These are phyloP conservation scores for Mycena alexandri DNA, from an alignment of 768 basidiomycete genomes.

Conservation along the genomic window DNA sequence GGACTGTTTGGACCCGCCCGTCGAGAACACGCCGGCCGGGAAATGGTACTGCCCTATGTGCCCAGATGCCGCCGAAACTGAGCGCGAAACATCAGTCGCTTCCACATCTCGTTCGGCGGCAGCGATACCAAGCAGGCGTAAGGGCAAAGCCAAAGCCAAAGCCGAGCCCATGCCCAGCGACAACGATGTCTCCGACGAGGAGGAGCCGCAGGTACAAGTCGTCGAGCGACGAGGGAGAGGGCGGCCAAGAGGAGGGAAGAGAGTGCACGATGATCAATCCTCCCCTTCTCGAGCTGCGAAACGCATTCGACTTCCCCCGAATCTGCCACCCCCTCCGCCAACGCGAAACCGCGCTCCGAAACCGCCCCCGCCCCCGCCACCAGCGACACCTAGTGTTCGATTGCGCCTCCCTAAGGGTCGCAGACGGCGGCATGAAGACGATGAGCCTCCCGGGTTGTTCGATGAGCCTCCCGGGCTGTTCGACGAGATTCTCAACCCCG, in stretches of 20 bases:
- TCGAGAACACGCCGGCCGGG: slow-evolving; percentile 79
- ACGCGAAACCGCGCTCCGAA: slow-evolving; percentile 56
- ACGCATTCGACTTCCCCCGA: slow-evolving; percentile 61
- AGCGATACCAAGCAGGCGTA: slow-evolving; percentile 44
- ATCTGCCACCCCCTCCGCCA: slow-evolving; percentile 38
- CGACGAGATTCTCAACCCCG: slow-evolving; percentile 80
- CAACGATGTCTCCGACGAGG: slow-evolving; percentile 50
- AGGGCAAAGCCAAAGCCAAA: slow-evolving; percentile 50
- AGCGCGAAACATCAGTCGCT: slow-evolving; percentile 54
- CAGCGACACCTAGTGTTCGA: slow-evolving; percentile 58
- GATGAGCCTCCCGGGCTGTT: slow-evolving; percentile 80
- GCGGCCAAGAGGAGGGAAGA: slow-evolving; percentile 43
- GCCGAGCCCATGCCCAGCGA: slow-evolving; percentile 43
- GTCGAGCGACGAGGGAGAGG: slow-evolving; percentile 30
- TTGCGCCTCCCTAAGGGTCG: slow-evolving; percentile 72
- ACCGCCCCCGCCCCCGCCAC: slow-evolving; percentile 48
- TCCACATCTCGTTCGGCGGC: slow-evolving; percentile 53
- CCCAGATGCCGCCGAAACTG: slow-evolving; percentile 43
- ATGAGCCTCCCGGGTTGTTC: slow-evolving; percentile 66
- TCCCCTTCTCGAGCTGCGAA: slow-evolving; percentile 52
- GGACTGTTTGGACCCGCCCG: slow-evolving; percentile 81
- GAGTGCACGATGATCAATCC: slow-evolving; percentile 38
- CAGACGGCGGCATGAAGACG: slow-evolving; percentile 78
- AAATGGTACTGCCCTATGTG: slow-evolving; percentile 83
- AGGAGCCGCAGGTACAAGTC: slow-evolving; percentile 43